phyloP scores from a whole-genome alignment of 1,284 basidiomycete genomes.

The Mycosarcoma maydis region DNA sequence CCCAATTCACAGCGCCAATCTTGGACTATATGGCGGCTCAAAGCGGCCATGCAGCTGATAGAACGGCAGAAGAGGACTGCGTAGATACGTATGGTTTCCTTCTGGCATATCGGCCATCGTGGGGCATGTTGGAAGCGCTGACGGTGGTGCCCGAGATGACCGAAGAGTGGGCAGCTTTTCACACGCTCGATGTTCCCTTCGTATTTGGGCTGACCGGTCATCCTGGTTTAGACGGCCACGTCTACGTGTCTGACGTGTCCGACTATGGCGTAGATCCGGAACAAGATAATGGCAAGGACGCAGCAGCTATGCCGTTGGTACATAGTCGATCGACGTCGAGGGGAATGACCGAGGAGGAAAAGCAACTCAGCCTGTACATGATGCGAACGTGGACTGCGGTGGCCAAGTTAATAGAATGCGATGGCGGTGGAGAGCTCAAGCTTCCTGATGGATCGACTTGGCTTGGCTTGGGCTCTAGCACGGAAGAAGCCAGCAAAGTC shows the following conservation, averaged over 20 bases:
- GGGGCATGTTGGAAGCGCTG: constrained; percentile 20
- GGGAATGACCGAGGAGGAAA: constrained; percentile 27
- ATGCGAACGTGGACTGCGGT: constrained; percentile 39
- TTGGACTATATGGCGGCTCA: constrained; percentile 26
- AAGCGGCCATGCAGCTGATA: not conserved
- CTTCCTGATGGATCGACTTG: constrained; percentile 22
- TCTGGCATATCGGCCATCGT: constrained; percentile 34
- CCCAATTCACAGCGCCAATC: constrained; percentile 45
- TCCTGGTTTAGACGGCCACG: constrained; percentile 1
- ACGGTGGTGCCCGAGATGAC: constrained; percentile 31
- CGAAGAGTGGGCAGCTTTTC: constrained; percentile 37
- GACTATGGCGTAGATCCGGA: constrained; percentile 32
- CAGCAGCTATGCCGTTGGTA: not conserved
- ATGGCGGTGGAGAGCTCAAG: not conserved
- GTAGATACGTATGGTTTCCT: constrained; percentile 37
- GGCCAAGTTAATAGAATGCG: constrained; percentile 4
- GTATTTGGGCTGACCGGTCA: constrained; percentile 39
- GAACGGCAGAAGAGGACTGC: not conserved
- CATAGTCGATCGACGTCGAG: not conserved
- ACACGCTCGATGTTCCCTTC: constrained; percentile 45
- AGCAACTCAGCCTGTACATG: constrained; percentile 28
- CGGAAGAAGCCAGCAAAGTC: not conserved
- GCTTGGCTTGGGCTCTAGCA: constrained; percentile 3
- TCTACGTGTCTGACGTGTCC: constrained; percentile 4
- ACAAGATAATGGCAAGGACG: constrained; percentile 1